Evolutionary conservation across 2,329 filamentous ascomycete species (phyloP).

Genomic region (Ophiostoma tasmaniense): DNA sequence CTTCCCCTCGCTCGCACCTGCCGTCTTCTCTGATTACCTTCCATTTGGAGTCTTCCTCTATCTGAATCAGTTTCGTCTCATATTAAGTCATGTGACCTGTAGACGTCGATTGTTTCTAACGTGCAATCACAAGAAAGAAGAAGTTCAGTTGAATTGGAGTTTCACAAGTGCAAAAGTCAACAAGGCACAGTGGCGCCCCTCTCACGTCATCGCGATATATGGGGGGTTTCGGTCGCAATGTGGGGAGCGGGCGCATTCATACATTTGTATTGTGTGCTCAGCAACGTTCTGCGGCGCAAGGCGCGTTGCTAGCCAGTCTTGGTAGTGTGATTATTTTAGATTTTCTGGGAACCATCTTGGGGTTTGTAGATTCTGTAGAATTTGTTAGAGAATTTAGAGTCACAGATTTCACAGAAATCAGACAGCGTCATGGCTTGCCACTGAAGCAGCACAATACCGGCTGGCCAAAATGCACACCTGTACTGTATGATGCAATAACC

Average conservation of each 20-base stretch:
- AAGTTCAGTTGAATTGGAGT: background rate
- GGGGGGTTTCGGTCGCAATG: slow-evolving; percentile 6
- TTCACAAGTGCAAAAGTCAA: background rate
- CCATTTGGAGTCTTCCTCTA: background rate
- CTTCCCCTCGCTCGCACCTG: background rate
- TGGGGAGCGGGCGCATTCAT: slow-evolving; percentile 1
- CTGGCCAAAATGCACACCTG: background rate
- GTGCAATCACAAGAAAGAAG: background rate
- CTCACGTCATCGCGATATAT: slow-evolving; percentile 6
- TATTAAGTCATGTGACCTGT: background rate
- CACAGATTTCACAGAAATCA: background rate
- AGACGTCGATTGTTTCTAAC: background rate
- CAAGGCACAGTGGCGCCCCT: background rate
- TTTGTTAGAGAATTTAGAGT: background rate
- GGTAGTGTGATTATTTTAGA: background rate
- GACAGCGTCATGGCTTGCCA: background rate
- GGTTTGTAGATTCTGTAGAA: background rate
- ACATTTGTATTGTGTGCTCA: background rate
- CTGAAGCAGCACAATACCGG: background rate
- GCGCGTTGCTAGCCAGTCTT: background rate
- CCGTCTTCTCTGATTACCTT: background rate
- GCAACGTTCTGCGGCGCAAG: background rate
- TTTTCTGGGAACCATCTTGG: too few species aligned
- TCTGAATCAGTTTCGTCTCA: background rate
- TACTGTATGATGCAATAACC: background rate